Evolutionary conservation across 495 filamentous ascomycete species (phyloP).

Genomic region (Podospora australis): DNA sequence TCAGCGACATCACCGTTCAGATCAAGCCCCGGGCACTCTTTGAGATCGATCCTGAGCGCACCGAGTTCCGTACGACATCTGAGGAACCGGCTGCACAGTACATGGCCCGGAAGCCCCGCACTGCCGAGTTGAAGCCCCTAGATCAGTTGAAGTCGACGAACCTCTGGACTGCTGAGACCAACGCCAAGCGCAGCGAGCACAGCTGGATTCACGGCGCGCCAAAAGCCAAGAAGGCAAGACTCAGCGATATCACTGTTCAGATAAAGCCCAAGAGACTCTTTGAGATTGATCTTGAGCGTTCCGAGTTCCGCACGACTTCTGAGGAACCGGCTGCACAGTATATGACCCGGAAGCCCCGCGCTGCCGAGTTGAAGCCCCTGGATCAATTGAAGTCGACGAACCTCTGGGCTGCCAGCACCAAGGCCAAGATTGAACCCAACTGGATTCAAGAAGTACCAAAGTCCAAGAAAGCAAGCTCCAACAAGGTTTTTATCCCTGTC

Average conservation of each 20-base stretch:
- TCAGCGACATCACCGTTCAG: slow-evolving; percentile 8
- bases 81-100: slow-evolving; percentile 25
- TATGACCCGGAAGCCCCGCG: slow-evolving; percentile 16
- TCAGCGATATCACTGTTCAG: background rate
- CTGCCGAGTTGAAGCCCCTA: slow-evolving; percentile 12
- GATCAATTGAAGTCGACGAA: slow-evolving; percentile 19
- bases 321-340: slow-evolving; percentile 25
- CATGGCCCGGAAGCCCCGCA: slow-evolving; percentile 16
- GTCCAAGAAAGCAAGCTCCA: background rate
- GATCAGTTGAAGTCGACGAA: slow-evolving; percentile 19
- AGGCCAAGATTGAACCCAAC: slow-evolving; percentile 5
- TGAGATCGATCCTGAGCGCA: background rate
- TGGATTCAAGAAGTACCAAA: background rate
- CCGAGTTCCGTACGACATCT: slow-evolving; percentile 23
- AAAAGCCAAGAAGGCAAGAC: slow-evolving; percentile 5
- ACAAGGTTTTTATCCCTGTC: background rate
- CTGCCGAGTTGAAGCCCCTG: slow-evolving; percentile 12
- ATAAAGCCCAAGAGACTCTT: slow-evolving; percentile 6
- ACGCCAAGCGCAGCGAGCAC: slow-evolving; percentile 1
- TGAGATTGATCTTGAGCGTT: background rate
- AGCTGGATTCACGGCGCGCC: background rate
- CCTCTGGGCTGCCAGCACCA: slow-evolving; percentile 18
- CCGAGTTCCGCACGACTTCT: slow-evolving; percentile 24
- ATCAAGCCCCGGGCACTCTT: slow-evolving; percentile 10
- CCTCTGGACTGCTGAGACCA: slow-evolving; percentile 18